A percentile compares a stretch with the other conserved stretches of the same genome.
Evolutionary conservation across 1,284 basidiomycete genomes (phyloP).

Genomic region (Earliella scabrosa): DNA sequence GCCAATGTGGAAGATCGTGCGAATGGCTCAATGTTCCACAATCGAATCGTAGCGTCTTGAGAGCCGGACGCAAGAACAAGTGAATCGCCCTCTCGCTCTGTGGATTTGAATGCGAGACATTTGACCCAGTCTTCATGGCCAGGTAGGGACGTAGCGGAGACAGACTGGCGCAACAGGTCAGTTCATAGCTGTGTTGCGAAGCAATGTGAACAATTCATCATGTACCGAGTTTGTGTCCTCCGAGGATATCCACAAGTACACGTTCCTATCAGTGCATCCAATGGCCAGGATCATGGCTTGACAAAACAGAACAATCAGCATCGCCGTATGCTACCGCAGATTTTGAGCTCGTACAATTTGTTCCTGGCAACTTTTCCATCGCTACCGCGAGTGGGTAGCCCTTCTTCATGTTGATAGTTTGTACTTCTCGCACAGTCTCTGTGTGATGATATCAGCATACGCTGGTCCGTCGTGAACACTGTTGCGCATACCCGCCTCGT

Average conservation of each 20-base stretch:
- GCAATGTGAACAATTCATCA: slow-evolving; percentile 29
- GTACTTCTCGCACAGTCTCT: slow-evolving; percentile 54
- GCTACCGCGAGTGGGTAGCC: slow-evolving; percentile 79
- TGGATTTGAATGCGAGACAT: slow-evolving; percentile 68
- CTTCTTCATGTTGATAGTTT: slow-evolving; percentile 68
- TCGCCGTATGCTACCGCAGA: background rate
- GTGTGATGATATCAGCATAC: slow-evolving; percentile 6
- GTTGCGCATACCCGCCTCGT: slow-evolving; percentile 38
- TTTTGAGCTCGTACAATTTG: slow-evolving; percentile 52
- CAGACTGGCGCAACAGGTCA: slow-evolving; percentile 50
- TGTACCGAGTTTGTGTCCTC: slow-evolving; percentile 44
- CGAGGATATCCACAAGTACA: slow-evolving; percentile 77
- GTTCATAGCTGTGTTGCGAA: no score
- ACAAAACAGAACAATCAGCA: background rate
- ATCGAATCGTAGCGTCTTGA: slow-evolving; percentile 88
- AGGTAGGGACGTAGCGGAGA: slow-evolving; percentile 62
- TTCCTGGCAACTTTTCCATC: slow-evolving; percentile 65
- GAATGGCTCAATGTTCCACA: slow-evolving; percentile 79
- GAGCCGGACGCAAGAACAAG: slow-evolving; percentile 86
- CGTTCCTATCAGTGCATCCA: slow-evolving; percentile 74
- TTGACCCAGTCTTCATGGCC: slow-evolving; percentile 97
- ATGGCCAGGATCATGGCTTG: slow-evolving; percentile 78
- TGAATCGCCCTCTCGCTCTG: slow-evolving; percentile 37
- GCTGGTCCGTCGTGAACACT: no score
- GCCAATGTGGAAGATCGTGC: slow-evolving; percentile 27